A percentile compares a stretch with the other conserved stretches of the same genome.
These are phyloP conservation scores for Gaeumannomyces sp. DNA, from an alignment of 2,329 filamentous ascomycete species.

Conservation along the genomic window DNA sequence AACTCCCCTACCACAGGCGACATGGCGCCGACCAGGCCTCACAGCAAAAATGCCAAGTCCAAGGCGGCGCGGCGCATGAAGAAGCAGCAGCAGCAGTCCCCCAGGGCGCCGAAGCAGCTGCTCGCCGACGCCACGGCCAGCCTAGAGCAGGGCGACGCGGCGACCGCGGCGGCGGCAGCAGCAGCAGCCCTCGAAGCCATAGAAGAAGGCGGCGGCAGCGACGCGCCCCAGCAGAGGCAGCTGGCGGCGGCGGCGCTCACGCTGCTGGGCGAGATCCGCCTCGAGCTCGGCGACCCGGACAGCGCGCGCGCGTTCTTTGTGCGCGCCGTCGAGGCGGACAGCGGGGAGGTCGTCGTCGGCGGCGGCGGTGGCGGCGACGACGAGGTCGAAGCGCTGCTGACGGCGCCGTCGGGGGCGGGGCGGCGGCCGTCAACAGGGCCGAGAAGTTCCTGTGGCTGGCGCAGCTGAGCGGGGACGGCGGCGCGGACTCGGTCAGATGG, in stretches of 20 bases:
- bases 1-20: not conserved
- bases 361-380: slow-evolving; percentile 28
- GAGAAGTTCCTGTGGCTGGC: slow-evolving; percentile 96
- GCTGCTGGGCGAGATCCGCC: slow-evolving; percentile 71
- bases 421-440: slow-evolving; percentile 65
- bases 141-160: slow-evolving; percentile 29
- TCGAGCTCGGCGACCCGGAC: slow-evolving; percentile 78
- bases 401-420: slow-evolving; percentile 52
- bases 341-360: slow-evolving; percentile 56
- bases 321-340: slow-evolving; percentile 67
- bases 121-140: slow-evolving; percentile 25
- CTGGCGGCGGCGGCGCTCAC: slow-evolving; percentile 50
- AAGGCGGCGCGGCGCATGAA: slow-evolving; percentile 12
- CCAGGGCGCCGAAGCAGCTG: slow-evolving; percentile 19
- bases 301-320: slow-evolving; percentile 66
- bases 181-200: slow-evolving; percentile 36
- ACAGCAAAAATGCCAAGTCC: slow-evolving; percentile 15
- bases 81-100: slow-evolving; percentile 10
- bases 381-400: not conserved
- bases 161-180: slow-evolving; percentile 26
- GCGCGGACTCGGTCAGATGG: slow-evolving; percentile 59
- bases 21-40: slow-evolving; percentile 17
- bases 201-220: slow-evolving; percentile 22
- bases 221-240: slow-evolving; percentile 13
- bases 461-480: slow-evolving; percentile 72